These are phyloP conservation scores for Corymbia citriodora DNA, from an alignment of 441 rosid genomes.

Conservation along the genomic window DNA sequence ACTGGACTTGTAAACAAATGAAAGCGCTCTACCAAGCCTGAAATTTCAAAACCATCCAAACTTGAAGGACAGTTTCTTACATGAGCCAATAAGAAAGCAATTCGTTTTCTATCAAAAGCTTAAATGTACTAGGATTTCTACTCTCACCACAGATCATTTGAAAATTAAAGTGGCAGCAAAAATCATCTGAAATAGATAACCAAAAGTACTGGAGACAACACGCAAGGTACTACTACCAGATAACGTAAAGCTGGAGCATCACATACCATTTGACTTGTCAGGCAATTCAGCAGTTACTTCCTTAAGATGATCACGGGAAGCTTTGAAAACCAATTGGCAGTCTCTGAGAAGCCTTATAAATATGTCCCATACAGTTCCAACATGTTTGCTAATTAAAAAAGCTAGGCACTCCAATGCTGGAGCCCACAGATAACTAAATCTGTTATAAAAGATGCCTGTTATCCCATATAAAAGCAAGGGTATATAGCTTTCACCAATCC, in stretches of 20 bases:
- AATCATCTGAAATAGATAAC: neutral
- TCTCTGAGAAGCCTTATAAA: conserved; percentile 45
- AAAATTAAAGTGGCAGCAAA: neutral
- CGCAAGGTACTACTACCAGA: neutral
- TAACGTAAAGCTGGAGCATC: neutral
- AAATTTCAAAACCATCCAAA: conserved; percentile 16
- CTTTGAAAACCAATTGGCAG: conserved; percentile 38
- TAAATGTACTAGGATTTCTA: neutral
- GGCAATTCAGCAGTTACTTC: conserved; percentile 22
- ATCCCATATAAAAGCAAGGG: conserved; percentile 66
- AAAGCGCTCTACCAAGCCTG: conserved; percentile 66
- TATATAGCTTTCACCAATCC: conserved; percentile 49
- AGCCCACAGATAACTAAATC: conserved; percentile 63
- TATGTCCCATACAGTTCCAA: conserved; percentile 56
- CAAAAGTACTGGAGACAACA: neutral
- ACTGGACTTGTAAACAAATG: conserved; percentile 39
- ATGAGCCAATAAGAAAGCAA: neutral
- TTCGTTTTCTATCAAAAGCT: neutral
- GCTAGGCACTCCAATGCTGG: conserved; percentile 79
- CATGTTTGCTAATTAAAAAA: conserved; percentile 49
- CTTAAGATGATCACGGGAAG: conserved; percentile 26
- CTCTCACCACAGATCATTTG: neutral
- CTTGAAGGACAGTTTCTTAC: neutral
- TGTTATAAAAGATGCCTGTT: conserved; percentile 70
- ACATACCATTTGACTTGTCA: conserved; percentile 45